phyloP scores from a whole-genome alignment of 108 stramenopile genomes.

The Skeletonema marinoi region DNA sequence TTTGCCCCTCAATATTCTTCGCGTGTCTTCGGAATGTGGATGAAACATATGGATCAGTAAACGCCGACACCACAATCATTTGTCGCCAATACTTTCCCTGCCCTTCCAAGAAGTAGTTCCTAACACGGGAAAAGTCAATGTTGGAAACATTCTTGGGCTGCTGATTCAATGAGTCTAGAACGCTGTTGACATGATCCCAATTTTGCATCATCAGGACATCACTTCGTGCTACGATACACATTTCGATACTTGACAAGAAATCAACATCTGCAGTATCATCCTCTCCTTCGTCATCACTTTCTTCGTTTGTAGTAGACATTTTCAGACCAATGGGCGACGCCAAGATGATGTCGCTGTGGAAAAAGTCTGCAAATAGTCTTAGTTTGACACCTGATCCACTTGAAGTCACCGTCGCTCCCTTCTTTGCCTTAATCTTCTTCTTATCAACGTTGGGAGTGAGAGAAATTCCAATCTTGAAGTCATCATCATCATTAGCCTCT shows the following conservation, averaged over 20 bases:
- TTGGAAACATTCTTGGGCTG: slow-evolving; percentile 78
- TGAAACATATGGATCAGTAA: slow-evolving; percentile 74
- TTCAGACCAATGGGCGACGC: slow-evolving; percentile 92
- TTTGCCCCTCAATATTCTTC: slow-evolving; percentile 68
- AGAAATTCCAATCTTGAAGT: slow-evolving; percentile 92
- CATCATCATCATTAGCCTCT: slow-evolving; percentile 89
- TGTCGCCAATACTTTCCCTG: slow-evolving; percentile 86
- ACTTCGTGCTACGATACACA: slow-evolving; percentile 71
- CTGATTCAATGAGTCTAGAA: slow-evolving; percentile 74
- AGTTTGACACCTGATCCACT: slow-evolving; percentile 50
- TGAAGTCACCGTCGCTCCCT: slow-evolving; percentile 15
- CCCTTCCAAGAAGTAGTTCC: slow-evolving; percentile 86
- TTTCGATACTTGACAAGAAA: slow-evolving; percentile 92
- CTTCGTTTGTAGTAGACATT: slow-evolving; percentile 66
- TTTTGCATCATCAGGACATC: slow-evolving; percentile 97
- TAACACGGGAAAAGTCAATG: slow-evolving; percentile 94
- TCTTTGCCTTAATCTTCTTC: slow-evolving; percentile 46
- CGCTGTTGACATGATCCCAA: slow-evolving; percentile 90
- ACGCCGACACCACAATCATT: slow-evolving; percentile 70
- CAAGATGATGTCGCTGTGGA: slow-evolving; percentile 92
- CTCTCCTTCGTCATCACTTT: slow-evolving; percentile 51
- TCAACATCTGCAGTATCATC: slow-evolving; percentile 68
- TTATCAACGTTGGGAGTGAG: slow-evolving; percentile 62
- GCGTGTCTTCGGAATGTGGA: slow-evolving; percentile 78
- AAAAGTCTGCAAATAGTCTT: slow-evolving; percentile 91